Evolutionary conservation across 805 yeast species (phyloP).

Genomic region (Saccharomycopsis sp.): DNA sequence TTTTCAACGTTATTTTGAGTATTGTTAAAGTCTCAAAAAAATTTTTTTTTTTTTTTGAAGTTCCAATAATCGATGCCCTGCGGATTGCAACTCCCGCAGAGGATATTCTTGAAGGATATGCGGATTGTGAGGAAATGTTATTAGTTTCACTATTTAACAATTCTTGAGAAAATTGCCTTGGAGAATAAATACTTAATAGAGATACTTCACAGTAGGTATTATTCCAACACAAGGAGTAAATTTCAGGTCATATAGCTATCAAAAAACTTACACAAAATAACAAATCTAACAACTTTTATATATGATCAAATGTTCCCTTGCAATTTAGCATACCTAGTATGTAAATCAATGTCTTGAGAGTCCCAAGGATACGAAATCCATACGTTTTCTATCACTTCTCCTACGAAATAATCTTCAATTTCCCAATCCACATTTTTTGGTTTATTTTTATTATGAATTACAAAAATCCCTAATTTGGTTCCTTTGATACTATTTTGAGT

Average conservation of each 20-base stretch:
- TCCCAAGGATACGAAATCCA: conserved; percentile 96
- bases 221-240: not conserved
- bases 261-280: no score
- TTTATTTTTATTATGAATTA: conserved; percentile 75
- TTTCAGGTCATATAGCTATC: not conserved
- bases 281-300: not conserved
- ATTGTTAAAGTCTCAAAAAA: not conserved
- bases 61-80: no score
- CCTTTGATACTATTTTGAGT: conserved; percentile 42
- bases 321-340: conserved; percentile 49
- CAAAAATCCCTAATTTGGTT: conserved; percentile 68
- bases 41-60: no score
- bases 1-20: not conserved
- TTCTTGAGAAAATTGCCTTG: not conserved
- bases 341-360: conserved; percentile 68
- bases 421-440: conserved; percentile 71
- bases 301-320: conserved; percentile 42
- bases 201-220: not conserved
- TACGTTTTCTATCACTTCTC: conserved; percentile 60
- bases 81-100: not conserved
- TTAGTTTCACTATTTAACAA: not conserved
- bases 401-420: conserved; percentile 54
- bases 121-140: not conserved
- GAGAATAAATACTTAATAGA: not conserved
- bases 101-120: not conserved